phyloP scores from a whole-genome alignment of 148 eudicot genomes.

The Fallopia convolvulus region DNA sequence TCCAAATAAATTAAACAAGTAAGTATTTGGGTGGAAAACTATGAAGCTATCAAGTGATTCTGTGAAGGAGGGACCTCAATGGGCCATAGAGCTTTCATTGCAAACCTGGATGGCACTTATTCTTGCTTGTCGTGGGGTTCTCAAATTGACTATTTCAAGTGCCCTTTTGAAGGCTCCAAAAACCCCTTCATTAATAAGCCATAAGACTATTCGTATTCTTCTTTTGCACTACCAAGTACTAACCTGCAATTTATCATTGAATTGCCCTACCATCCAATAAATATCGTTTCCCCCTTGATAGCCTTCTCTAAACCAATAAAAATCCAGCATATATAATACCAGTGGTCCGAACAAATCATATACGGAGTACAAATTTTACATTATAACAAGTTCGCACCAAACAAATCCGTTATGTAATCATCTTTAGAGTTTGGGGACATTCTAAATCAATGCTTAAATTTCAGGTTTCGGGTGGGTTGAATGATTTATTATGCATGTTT shows the following conservation, averaged over 20 bases:
- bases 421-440: background rate
- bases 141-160: background rate
- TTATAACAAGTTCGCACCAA: background rate
- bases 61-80: too few relatives aligned
- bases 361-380: background rate
- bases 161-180: background rate
- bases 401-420: background rate
- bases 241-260: background rate
- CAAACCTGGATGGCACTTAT: slow-evolving; percentile 4
- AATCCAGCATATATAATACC: background rate
- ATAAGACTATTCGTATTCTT: background rate
- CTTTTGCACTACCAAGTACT: background rate
- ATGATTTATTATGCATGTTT: too few relatives aligned
- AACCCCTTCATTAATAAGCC: background rate
- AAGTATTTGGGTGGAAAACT: too few relatives aligned
- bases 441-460: background rate
- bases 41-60: too few relatives aligned
- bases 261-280: background rate
- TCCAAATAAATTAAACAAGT: too few relatives aligned
- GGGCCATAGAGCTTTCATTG: background rate
- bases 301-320: background rate
- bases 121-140: slow-evolving; percentile 9
- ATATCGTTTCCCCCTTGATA: background rate
- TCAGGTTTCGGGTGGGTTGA: background rate
- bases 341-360: background rate